phyloP scores from a whole-genome alignment of 805 yeast species.

The Lachancea quebecensis region DNA sequence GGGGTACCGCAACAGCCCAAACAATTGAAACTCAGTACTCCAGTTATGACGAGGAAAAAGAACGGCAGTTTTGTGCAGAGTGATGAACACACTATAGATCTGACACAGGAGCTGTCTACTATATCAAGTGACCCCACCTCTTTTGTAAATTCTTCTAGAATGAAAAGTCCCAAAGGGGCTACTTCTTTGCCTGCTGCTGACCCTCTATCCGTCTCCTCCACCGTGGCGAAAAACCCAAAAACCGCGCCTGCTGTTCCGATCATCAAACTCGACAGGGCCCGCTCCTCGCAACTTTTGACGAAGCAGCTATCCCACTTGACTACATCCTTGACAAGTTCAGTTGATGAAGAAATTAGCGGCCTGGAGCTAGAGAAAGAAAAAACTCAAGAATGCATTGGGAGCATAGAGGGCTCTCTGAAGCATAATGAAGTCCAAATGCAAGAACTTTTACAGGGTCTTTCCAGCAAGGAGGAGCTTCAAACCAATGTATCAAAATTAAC shows the following conservation, averaged over 20 bases:
- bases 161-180: slow-evolving; percentile 12
- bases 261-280: slow-evolving; percentile 1
- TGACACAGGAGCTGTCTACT: slow-evolving; percentile 6
- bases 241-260: neutral
- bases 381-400: slow-evolving; percentile 10
- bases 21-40: slow-evolving; percentile 14
- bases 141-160: slow-evolving; percentile 23
- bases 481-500: slow-evolving; percentile 2
- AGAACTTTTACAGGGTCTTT: slow-evolving; percentile 9
- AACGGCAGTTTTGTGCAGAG: slow-evolving; percentile 4
- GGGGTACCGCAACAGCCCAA: neutral
- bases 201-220: slow-evolving; percentile 3
- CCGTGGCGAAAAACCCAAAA: neutral
- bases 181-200: neutral
- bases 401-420: slow-evolving; percentile 10
- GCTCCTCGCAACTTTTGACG: slow-evolving; percentile 4
- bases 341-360: slow-evolving; percentile 12
- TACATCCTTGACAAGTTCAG: slow-evolving; percentile 9
- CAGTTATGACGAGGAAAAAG: slow-evolving; percentile 13
- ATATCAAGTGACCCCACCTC: slow-evolving; percentile 12
- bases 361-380: slow-evolving; percentile 13
- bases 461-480: neutral
- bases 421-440: slow-evolving; percentile 8
- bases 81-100: slow-evolving; percentile 5
- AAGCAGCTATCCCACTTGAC: slow-evolving; percentile 8